These are phyloP conservation scores for Elymus sibiricus DNA, from an alignment of 176 grass and related monocot genomes.

Conservation along the genomic window DNA sequence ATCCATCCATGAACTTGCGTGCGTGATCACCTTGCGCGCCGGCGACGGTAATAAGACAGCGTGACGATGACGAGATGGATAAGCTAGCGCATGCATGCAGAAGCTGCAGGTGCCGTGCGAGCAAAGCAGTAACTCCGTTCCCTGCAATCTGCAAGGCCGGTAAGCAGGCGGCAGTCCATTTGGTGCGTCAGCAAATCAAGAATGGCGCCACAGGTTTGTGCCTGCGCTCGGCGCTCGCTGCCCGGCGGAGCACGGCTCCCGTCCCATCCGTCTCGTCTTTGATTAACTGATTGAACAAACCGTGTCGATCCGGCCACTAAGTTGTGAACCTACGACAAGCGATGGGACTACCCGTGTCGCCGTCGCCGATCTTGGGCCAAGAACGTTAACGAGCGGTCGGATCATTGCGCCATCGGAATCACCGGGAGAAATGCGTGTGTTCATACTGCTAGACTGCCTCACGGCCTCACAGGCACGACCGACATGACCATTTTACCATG, in stretches of 20 bases:
- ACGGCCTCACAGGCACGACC: too few relatives aligned
- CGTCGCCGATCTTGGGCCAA: background rate
- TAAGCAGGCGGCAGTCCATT: too few relatives aligned
- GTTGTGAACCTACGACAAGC: too few relatives aligned
- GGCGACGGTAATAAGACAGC: too few relatives aligned
- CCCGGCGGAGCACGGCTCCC: conserved; percentile 19
- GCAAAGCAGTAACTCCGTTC: background rate
- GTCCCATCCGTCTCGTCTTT: background rate
- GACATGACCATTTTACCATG: too few relatives aligned
- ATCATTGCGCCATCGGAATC: background rate
- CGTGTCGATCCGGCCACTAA: background rate
- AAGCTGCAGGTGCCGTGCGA: too few relatives aligned
- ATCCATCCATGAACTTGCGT: too few relatives aligned
- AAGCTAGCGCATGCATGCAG: background rate
- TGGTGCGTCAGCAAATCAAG: background rate
- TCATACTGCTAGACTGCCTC: background rate
- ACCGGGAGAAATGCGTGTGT: background rate
- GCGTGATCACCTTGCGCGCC: too few relatives aligned
- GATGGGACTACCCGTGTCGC: background rate
- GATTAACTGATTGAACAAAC: background rate
- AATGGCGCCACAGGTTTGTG: background rate
- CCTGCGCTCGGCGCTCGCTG: background rate
- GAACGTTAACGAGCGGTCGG: background rate
- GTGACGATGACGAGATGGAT: too few relatives aligned
- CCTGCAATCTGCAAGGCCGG: background rate